A percentile compares a stretch with the other conserved stretches of the same genome.
phyloP scores from a whole-genome alignment of 1,284 basidiomycete species.

The Microbotryomycetes sp. region DNA sequence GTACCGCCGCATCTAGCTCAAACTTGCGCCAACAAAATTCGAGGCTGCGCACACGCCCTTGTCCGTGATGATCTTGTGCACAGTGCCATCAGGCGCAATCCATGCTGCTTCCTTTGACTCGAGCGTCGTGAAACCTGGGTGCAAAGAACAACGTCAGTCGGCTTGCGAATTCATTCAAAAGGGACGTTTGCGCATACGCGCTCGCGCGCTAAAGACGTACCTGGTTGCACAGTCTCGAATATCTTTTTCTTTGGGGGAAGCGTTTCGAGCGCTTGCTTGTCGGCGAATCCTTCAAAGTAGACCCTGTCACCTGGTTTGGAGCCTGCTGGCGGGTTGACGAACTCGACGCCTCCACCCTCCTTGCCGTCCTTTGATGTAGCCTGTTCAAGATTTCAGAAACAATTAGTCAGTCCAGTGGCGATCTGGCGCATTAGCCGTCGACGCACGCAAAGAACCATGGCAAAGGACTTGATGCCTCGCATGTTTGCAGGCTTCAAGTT shows the following conservation, averaged over 20 bases:
- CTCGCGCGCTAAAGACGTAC: too few species aligned
- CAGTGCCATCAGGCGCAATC: constrained; percentile 71
- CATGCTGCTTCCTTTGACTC: constrained; percentile 80
- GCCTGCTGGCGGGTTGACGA: constrained; percentile 76
- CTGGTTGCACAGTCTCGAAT: constrained; percentile 85
- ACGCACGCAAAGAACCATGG: constrained; percentile 85
- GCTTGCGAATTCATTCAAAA: background rate
- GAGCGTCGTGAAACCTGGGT: constrained; percentile 76
- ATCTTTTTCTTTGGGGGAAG: constrained; percentile 97
- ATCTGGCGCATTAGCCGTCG: background rate
- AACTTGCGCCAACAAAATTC: constrained; percentile 71
- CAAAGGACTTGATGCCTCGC: constrained; percentile 92
- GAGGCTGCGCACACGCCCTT: constrained; percentile 74
- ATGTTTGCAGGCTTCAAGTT: constrained; percentile 92
- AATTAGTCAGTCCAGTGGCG: background rate
- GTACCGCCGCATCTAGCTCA: too few species aligned
- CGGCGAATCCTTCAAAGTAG: constrained; percentile 73
- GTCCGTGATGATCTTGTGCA: constrained; percentile 77
- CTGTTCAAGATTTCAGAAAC: constrained; percentile 43
- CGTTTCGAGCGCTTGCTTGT: constrained; percentile 44
- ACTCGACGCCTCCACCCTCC: constrained; percentile 73
- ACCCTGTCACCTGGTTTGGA: constrained; percentile 83
- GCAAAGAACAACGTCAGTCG: constrained; percentile 1
- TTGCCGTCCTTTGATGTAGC: constrained; percentile 61
- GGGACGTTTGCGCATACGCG: too few species aligned